Base-by-base conservation (phyloP, 2,329 filamentous ascomycete genomes). In the Acephala macrosclerotiorum region DNA sequence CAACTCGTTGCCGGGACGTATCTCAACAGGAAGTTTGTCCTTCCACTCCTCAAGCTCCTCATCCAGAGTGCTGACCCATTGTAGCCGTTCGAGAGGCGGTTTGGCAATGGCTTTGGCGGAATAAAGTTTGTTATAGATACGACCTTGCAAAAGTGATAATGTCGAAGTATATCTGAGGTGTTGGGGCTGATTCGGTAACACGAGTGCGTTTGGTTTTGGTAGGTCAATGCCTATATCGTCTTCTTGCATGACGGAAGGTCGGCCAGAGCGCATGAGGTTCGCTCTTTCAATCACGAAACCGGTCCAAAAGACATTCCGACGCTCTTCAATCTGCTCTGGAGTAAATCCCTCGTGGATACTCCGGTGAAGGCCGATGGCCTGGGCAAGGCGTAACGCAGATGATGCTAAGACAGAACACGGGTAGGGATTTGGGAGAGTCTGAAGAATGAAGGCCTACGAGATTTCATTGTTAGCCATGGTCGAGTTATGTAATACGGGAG, bases 371-470 rank as follows among this genome's bases (percentile, higher is more conserved):
- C 49, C 49, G 14, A 53, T 53, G 3, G 49, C 49, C 25, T 53
- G 49, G 9, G 49, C 49, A 18, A 53, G 49, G 16, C 49, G 49
- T 29, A 53, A 29, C 4, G 25, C 22, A 53, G 49, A 22, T 5
- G 22, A 25, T 53, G 49, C 14, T 1, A 53, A 12, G 14, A 53
- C 49, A 7, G 49, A 53, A 14, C 49, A 53, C 7, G 49, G 49
- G 18, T 53, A 53, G 1, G 49, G 49, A 29, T 53, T 53, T 53
- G 49, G 49, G 25, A 53, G 49, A 33, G 49, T 53, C 18, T 53
- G 49, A 26, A 53, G 49, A 16, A 53, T 53, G 25, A 53, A 53
- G 25, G 49, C 22, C 49, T 53, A 33, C 25, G 2, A 18, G 18
- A 33, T 4, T 33, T 33, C 9, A 9, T 33, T 29, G 18, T 14